Evolutionary conservation across 2,329 filamentous ascomycete genomes (phyloP).

Genomic region (Fusarium sp.): DNA sequence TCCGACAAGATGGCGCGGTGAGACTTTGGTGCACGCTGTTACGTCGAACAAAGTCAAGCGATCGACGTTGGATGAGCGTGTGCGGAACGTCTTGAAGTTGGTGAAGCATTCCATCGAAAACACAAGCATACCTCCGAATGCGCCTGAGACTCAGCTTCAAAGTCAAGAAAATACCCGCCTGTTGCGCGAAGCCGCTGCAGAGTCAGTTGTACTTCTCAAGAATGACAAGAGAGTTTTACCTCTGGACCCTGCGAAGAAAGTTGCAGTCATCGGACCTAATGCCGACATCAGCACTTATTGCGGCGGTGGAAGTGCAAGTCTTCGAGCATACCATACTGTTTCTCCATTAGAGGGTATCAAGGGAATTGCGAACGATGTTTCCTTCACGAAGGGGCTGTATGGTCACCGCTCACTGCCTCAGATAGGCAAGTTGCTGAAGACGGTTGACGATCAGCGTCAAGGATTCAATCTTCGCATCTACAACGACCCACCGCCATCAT

Average conservation of each 20-base stretch:
- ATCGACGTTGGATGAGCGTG: background rate
- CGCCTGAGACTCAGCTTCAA: background rate
- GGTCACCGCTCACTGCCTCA: background rate
- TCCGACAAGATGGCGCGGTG: background rate
- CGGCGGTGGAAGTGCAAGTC: background rate
- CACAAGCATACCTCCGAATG: background rate
- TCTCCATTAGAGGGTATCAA: background rate
- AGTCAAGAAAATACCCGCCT: fast-evolving
- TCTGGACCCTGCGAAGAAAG: background rate
- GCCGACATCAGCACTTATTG: background rate
- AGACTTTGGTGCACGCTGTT: background rate
- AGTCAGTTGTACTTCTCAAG: background rate
- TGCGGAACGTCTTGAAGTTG: background rate
- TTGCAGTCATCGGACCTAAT: background rate
- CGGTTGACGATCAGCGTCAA: background rate
- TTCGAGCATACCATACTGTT: background rate
- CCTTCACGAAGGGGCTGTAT: fast-evolving
- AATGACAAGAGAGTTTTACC: background rate
- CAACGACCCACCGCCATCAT: background rate
- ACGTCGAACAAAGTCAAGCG: background rate
- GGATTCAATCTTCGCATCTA: background rate
- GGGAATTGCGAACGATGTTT: background rate
- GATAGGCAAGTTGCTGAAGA: background rate
- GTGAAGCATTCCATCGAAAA: background rate
- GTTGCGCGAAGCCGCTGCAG: background rate